Base-by-base conservation (phyloP, 116 monocot genomes). In the Cymodocea nodosa region DNA sequence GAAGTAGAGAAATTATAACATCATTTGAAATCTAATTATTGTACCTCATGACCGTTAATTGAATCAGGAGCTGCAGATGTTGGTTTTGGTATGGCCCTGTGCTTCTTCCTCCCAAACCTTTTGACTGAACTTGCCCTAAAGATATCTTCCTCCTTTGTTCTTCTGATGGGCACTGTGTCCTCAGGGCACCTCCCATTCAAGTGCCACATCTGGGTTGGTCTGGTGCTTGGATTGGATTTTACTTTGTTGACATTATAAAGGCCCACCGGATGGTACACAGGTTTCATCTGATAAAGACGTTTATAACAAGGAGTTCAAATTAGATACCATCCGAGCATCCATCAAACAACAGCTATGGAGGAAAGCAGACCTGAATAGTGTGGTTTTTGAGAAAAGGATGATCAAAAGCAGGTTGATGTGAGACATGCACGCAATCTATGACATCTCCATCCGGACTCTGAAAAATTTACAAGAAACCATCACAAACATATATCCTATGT, bases 401-500 rank as follows among this genome's bases (percentile, higher is more conserved):
- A 69, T 80, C 80, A 60, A 80, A 76, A 15, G 80, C 80, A 3
- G 76, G 76, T 57, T 80, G 80, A 65, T 68, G 71, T 15, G 72
- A 72, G 71, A 80, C 51, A 52, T 76, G 80, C 16, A 80, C 72
- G 44, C 80, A 80, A 37, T 80, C 80, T 59, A 80, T 76, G 0
- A 76, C 68, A 72, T 80, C 80, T 58, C 80, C 80, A 80, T 80
- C 80, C 48, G 80, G 80, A 20, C 80, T 80, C 80, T 80, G 76
- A 50, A 49, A 59, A 51, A 39, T 51, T 52, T 35, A 4, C 15
- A 52, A 37, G 1, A 35, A 25, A n/a, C 8, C 52, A 34, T 13
- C 52, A 23, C 5, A 66, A 17, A 22, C 25, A 7, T 51, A 10
- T 13, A 15, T 25, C 24, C 13, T 23, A 12, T 24, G 14, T 16